Base-by-base conservation (phyloP, 495 filamentous ascomycete genomes). In the Bombardia bombarda region DNA sequence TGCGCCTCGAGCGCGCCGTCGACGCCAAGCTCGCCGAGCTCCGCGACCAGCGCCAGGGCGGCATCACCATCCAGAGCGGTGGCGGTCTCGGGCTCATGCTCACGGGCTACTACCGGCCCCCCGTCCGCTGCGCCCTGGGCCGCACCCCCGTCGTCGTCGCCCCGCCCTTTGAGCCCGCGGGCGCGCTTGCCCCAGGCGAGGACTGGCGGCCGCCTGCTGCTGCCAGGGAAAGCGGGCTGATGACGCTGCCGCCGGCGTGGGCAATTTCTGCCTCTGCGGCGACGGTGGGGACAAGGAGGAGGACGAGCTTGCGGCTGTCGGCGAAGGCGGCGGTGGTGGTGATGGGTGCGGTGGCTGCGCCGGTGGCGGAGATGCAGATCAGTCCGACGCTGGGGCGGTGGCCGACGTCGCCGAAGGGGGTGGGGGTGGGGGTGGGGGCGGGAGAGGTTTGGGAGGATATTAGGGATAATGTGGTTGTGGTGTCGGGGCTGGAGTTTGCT, bases 401-500 rank as follows among this genome's bases (percentile, higher is more conserved):
- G 26, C 26, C 26, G 2, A 13, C 26, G 9, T 2, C 26, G 25
- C 6, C 25, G 12, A 12, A 2, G 32, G 10, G 4, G 31, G 31
- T 12, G 10, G 4, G 31, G 31, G n/a, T 4, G 14, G n/a, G 32
- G 32, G 32, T 33, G n/a, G 17, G 32, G 32, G 14, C 4, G 13
- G 32, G 32, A 10, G 17, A 33, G 40, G 45, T 28, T 18, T 3
- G 9, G 39, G 54, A 53, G 21, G 42, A 49, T 23, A 14, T 46
- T 17, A 40, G 13, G 12, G 28, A 31, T 8, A 28, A 23, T 19
- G 22, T 25, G 12, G 50, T 58, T 0, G 40, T 40, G 25, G 38
- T 57, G 1, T 51, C 41, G 23, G 58, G 58, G 6, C 23, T 61
- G 19, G 42, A 19, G 32, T 57, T 61, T 22, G 50, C 47, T 0